Evolutionary conservation across 805 yeast genomes (phyloP).

Genomic region (Schizosaccharomyces osmophilus): DNA sequence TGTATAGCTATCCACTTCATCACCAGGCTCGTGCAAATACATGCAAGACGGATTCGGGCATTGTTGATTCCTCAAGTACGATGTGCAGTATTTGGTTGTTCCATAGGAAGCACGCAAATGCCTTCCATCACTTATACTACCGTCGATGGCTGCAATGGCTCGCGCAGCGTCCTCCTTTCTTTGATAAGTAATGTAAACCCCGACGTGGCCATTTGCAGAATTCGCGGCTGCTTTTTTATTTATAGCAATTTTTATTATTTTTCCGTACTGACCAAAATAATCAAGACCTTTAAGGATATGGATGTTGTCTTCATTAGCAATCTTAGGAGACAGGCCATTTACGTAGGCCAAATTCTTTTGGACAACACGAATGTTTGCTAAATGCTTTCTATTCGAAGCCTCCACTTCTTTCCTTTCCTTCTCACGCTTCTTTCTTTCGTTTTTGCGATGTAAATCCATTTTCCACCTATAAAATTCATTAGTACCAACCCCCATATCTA

Average conservation of each 20-base stretch:
- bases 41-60: constrained; percentile 97
- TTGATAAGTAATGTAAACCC: constrained; percentile 85
- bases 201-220: constrained; percentile 39
- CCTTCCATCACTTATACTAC: constrained; percentile 78
- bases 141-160: constrained; percentile 80
- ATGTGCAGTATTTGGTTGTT: constrained; percentile 94
- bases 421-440: constrained; percentile 50
- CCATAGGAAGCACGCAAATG: constrained; percentile 82
- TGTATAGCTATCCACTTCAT: constrained; percentile 90
- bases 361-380: constrained; percentile 94
- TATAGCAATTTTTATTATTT: constrained; percentile 77
- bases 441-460: constrained; percentile 57
- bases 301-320: constrained; percentile 66
- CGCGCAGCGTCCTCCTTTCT: constrained; percentile 83
- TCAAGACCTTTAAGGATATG: constrained; percentile 63
- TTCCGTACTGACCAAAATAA: constrained; percentile 96
- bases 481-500: neutral
- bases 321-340: constrained; percentile 74
- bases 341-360: constrained; percentile 93
- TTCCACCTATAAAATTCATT: constrained; percentile 20
- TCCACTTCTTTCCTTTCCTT: constrained; percentile 82
- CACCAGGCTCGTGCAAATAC: constrained; percentile 98
- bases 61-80: constrained; percentile 77
- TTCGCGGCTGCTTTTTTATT: constrained; percentile 38
- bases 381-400: constrained; percentile 39